A percentile compares a stretch with the other conserved stretches of the same genome.
Evolutionary conservation across 225 moss, liverwort and hornwort genomes (phyloP).

Genomic region (Pseudisothecium myosuroides): DNA sequence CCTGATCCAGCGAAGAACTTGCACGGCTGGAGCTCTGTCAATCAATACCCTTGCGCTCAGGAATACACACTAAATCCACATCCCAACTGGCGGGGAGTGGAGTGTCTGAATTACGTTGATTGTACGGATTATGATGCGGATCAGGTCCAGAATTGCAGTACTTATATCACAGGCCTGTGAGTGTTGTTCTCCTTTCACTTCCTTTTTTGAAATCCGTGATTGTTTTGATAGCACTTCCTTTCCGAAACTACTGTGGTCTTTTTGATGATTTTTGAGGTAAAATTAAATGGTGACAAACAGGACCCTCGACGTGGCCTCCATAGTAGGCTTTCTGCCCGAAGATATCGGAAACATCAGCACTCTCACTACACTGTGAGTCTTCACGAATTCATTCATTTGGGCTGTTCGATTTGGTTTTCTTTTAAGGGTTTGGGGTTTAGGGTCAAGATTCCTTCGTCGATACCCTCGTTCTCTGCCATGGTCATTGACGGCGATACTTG

Average conservation of each 20-base stretch:
- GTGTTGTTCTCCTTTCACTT: not conserved
- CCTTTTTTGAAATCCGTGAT: not conserved
- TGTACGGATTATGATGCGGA: not conserved
- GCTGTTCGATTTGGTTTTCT: not conserved
- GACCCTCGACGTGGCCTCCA: not conserved
- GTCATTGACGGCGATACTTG: not conserved
- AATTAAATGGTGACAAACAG: not conserved
- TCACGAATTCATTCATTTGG: not conserved
- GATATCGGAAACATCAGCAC: not conserved
- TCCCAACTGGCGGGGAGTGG: not conserved
- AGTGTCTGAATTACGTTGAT: not conserved
- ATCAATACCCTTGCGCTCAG: not conserved
- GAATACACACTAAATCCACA: fast-evolving
- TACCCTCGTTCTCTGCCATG: not conserved
- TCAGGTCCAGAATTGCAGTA: not conserved
- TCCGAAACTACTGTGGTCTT: not conserved
- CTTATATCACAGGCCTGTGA: not conserved
- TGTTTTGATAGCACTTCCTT: not conserved
- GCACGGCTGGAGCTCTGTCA: not conserved
- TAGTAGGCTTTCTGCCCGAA: not conserved
- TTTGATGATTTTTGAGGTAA: too few relatives aligned
- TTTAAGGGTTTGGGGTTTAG: too few relatives aligned
- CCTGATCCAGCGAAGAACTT: not conserved
- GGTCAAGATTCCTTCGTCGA: not conserved
- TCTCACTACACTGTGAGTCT: not conserved